Evolutionary conservation across 2,329 filamentous ascomycete genomes (phyloP).

Genomic region (Paraphoma chrysanthemicola): DNA sequence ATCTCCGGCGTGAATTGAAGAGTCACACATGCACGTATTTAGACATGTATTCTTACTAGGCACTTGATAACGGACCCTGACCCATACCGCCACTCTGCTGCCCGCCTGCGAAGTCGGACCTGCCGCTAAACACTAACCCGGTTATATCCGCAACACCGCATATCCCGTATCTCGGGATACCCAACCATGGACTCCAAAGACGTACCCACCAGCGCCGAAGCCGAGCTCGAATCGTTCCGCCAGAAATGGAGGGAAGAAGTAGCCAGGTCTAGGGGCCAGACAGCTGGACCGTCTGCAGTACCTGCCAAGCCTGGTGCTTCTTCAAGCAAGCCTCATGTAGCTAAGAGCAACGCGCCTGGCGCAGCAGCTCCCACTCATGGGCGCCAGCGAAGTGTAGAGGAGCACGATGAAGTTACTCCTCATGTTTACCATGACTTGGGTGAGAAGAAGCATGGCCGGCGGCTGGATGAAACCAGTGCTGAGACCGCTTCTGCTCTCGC

Average conservation of each 20-base stretch:
- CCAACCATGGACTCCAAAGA: slow-evolving; percentile 24
- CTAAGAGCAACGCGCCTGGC: slow-evolving; percentile 34
- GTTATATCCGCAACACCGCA: slow-evolving; percentile 27
- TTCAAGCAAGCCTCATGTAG: slow-evolving; percentile 28
- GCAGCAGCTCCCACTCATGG: slow-evolving; percentile 27
- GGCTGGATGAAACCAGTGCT: slow-evolving; percentile 52
- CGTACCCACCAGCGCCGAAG: slow-evolving; percentile 48
- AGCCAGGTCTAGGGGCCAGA: slow-evolving; percentile 53
- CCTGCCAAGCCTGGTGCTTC: slow-evolving; percentile 21
- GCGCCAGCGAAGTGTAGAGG: slow-evolving; percentile 38
- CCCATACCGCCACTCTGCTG: slow-evolving; percentile 13
- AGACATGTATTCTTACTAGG: slow-evolving; percentile 32
- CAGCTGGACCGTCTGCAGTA: slow-evolving; percentile 18
- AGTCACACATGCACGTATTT: slow-evolving; percentile 9
- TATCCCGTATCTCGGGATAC: background rate
- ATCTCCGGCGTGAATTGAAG: background rate
- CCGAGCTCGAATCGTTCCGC: slow-evolving; percentile 86
- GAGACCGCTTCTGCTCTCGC: slow-evolving; percentile 35
- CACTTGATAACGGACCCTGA: slow-evolving; percentile 9
- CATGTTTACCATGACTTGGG: slow-evolving; percentile 55
- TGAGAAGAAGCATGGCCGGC: slow-evolving; percentile 53
- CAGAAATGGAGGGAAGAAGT: slow-evolving; percentile 87
- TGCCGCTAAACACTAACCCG: slow-evolving; percentile 15
- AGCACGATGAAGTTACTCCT: slow-evolving; percentile 51
- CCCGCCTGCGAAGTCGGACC: slow-evolving; percentile 37